Conservation (phyloP, 2,329 filamentous ascomycete species). For the Paecilomyces niveus region DNA sequence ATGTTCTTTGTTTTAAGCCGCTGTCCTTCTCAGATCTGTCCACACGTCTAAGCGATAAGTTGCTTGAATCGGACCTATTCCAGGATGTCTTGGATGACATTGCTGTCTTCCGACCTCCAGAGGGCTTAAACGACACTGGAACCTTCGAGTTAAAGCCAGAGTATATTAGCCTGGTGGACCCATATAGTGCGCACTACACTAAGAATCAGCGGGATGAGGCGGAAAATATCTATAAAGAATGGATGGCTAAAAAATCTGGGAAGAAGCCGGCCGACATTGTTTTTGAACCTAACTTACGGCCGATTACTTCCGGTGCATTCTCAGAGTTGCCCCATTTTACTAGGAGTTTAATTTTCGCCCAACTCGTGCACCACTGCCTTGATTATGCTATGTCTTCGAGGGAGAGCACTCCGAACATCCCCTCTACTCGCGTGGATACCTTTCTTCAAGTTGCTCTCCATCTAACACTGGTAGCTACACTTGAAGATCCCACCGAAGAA, state of each 20-base stretch:
- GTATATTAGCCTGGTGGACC: slow-evolving; percentile 81
- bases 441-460: slow-evolving; percentile 90
- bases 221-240: slow-evolving; percentile 78
- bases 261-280: slow-evolving; percentile 77
- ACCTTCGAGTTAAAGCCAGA: slow-evolving; percentile 88
- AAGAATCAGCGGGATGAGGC: slow-evolving; percentile 97
- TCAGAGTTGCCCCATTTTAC: slow-evolving; percentile 71
- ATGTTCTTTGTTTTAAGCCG: slow-evolving; percentile 93
- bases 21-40: slow-evolving; percentile 90
- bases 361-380: slow-evolving; percentile 82
- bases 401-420: slow-evolving; percentile 64
- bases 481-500: slow-evolving; percentile 66
- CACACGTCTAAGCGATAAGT: slow-evolving; percentile 76
- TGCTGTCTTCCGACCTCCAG: slow-evolving; percentile 80
- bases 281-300: slow-evolving; percentile 76
- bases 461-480: slow-evolving; percentile 73
- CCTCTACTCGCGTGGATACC: slow-evolving; percentile 75
- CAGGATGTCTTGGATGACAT: slow-evolving; percentile 77
- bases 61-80: slow-evolving; percentile 84
- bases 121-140: slow-evolving; percentile 85
- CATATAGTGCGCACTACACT: slow-evolving; percentile 91
- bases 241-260: slow-evolving; percentile 80
- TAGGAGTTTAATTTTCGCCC: slow-evolving; percentile 74
- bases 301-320: slow-evolving; percentile 72
- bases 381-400: slow-evolving; percentile 69